Evolutionary conservation across 805 yeast genomes (phyloP).

Genomic region (Blastobotrys americana): DNA sequence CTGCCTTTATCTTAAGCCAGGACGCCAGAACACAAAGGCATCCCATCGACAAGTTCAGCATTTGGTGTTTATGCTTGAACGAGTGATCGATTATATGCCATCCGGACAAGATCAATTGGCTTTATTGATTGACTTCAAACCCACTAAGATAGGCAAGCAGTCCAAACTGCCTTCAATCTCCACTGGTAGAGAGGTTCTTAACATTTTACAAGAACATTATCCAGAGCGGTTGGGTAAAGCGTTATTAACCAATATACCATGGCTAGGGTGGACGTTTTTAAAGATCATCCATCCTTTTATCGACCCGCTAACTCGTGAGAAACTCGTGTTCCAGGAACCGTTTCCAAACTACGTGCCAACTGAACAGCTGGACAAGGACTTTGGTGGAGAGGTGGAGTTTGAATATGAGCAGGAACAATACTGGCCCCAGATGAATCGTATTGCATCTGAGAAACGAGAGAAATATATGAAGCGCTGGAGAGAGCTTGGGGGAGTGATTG

Average conservation of each 20-base stretch:
- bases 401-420: slow-evolving; percentile 72
- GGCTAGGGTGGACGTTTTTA: slow-evolving; percentile 87
- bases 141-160: slow-evolving; percentile 48
- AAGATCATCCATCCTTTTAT: slow-evolving; percentile 91
- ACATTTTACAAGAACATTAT: slow-evolving; percentile 91
- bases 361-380: slow-evolving; percentile 73
- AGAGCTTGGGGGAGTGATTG: slow-evolving; percentile 64
- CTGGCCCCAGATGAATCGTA: slow-evolving; percentile 63
- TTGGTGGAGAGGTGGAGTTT: slow-evolving; percentile 82
- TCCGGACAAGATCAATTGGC: slow-evolving; percentile 94
- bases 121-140: slow-evolving; percentile 83
- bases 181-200: slow-evolving; percentile 85
- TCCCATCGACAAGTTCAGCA: slow-evolving; percentile 93
- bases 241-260: slow-evolving; percentile 83
- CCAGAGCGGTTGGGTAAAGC: slow-evolving; percentile 97
- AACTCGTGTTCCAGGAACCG: slow-evolving; percentile 86
- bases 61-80: slow-evolving; percentile 84
- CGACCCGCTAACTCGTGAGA: slow-evolving; percentile 91
- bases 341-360: slow-evolving; percentile 74
- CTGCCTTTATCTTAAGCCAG: slow-evolving; percentile 85
- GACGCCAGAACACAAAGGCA: slow-evolving; percentile 90
- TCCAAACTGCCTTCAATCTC: slow-evolving; percentile 82
- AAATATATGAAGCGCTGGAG: slow-evolving; percentile 63
- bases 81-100: slow-evolving; percentile 92
- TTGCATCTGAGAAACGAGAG: slow-evolving; percentile 52